A percentile compares a stretch with the other conserved stretches of the same genome.
These are phyloP conservation scores for Thraustochytrium sp. DNA, from an alignment of 352 stramenopile genomes.

Conservation along the genomic window DNA sequence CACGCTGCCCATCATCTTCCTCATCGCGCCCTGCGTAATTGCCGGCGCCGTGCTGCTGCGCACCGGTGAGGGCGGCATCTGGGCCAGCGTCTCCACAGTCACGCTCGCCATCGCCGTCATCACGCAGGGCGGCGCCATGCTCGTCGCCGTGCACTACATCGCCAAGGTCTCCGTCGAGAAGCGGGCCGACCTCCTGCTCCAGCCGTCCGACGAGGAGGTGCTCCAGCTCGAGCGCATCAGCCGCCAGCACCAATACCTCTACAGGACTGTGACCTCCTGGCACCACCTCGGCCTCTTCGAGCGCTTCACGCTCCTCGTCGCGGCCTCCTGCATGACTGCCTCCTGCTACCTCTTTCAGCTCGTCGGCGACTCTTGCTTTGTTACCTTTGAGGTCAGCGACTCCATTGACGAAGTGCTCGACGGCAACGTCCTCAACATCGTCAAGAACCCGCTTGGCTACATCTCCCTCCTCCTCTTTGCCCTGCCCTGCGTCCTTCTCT, in stretches of 20 bases:
- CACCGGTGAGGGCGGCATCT: constrained; percentile 48
- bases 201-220: constrained; percentile 51
- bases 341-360: constrained; percentile 46
- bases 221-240: constrained; percentile 25
- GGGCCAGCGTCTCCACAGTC: neutral
- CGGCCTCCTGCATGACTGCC: constrained; percentile 43
- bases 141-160: constrained; percentile 50
- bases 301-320: constrained; percentile 40
- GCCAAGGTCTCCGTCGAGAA: constrained; percentile 49
- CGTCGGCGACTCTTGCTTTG: constrained; percentile 43
- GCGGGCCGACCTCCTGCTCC: constrained; percentile 46
- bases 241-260: neutral
- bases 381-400: constrained; percentile 49
- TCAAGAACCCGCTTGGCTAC: constrained; percentile 47
- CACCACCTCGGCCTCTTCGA: neutral
- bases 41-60: constrained; percentile 56
- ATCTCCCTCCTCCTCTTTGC: constrained; percentile 35
- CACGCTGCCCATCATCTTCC: constrained; percentile 56
- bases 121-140: constrained; percentile 41
- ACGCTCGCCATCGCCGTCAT: constrained; percentile 18
- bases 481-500: neutral
- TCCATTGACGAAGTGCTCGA: constrained; percentile 48
- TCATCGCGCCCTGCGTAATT: constrained; percentile 58
- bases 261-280: constrained; percentile 34
- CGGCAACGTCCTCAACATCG: constrained; percentile 47